Conservation (phyloP, 2,329 filamentous ascomycete genomes). For the Purpureocillium lavendulum region DNA sequence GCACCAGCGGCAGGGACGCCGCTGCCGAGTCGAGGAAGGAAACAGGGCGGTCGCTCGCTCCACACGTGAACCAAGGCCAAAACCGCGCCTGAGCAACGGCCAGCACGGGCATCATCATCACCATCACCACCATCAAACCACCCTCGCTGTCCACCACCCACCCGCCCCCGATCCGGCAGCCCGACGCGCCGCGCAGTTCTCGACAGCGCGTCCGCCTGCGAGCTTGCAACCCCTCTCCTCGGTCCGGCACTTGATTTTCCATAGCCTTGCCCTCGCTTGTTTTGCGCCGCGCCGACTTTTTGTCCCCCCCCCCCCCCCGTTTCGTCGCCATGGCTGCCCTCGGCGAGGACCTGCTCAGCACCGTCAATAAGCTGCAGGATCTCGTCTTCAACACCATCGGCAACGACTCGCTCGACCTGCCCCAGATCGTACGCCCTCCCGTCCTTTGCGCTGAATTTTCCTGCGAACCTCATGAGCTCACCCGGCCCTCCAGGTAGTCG, state of each 20-base stretch:
- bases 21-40: neutral
- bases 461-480: constrained; percentile 8
- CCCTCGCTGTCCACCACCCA: neutral
- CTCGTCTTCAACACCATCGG: constrained; percentile 99
- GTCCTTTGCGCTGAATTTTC: constrained; percentile 9
- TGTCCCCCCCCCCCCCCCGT: too few relatives aligned
- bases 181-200: neutral
- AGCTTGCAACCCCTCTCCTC: neutral
- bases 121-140: neutral
- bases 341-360: constrained; percentile 88
- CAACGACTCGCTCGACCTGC: constrained; percentile 93
- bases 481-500: constrained; percentile 64
- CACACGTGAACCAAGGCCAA: constrained; percentile 1
- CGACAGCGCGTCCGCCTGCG: neutral
- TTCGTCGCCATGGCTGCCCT: constrained; percentile 73
- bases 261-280: too few relatives aligned
- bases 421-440: constrained; percentile 73
- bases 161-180: neutral
- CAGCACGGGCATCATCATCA: too few relatives aligned
- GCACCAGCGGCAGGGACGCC: too few relatives aligned
- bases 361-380: constrained; percentile 97
- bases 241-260: neutral
- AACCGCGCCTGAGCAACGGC: too few relatives aligned
- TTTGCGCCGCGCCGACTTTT: neutral
- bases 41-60: neutral